Base-by-base conservation (phyloP, 2,329 filamentous ascomycete genomes). In the Sporothrix luriei region DNA sequence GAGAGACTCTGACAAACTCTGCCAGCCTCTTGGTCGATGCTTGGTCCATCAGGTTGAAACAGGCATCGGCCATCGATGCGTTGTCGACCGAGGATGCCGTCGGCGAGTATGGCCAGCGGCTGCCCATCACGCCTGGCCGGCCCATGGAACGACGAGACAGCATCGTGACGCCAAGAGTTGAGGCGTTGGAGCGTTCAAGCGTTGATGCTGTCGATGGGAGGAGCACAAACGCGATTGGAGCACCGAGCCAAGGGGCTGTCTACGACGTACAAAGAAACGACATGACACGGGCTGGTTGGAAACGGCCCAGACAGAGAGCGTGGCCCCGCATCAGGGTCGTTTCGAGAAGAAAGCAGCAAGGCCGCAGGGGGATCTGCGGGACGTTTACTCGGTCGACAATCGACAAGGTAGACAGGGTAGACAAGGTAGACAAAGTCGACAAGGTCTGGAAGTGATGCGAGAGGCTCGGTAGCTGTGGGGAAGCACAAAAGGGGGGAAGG, bases 161-260 rank as follows among this genome's bases (percentile, higher is more conserved):
- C 43, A 64, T 64, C 61, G 43, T 49, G 43, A 64, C 61, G 61
- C 61, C 61, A 64, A 64, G 61, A 64, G 14, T 26, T 7, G 59
- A 29, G 10, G 40, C 38, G 26, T 59, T 40, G 14, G 13, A 64
- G 59, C 29, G 14, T 19, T 7, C 40, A 19, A 19, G 40, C 38
- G 26, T 43, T 14, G 14, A 21, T 33, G 33, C 3, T 55, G 26
- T 3, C 14, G 11, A 5, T 43, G 40, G 52, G 13, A n/a, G n/a
- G 55, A 6, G 6, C 13, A n/a, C 16, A n/a, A 46, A 46, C 13
- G 19, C 19, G 19, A 43, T 38, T 10, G 19, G 29, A 13, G 29
- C 33, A 33, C 5, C 33, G 6, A 33, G 33, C 33, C 33, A 33
- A 33, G 33, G 33, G 3, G 33, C 6, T 55, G 26, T 29, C 11